These are phyloP conservation scores for Blastocystis sp. DNA, from an alignment of 352 stramenopile species.

Conservation along the genomic window DNA sequence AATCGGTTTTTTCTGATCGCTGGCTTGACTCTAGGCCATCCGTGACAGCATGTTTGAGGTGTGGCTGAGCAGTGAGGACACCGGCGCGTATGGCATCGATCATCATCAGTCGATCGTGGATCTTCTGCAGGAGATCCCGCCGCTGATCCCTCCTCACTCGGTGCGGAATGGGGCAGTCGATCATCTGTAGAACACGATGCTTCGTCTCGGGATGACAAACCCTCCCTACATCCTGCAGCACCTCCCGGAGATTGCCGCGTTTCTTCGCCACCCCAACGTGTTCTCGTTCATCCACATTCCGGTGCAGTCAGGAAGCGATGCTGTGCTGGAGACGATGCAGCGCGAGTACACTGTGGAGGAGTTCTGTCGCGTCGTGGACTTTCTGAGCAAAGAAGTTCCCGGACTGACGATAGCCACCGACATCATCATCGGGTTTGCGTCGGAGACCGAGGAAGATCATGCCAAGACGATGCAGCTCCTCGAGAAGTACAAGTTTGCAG, in stretches of 20 bases:
- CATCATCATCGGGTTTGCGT: slow-evolving; percentile 83
- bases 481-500: slow-evolving; percentile 77
- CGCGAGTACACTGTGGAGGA: slow-evolving; percentile 78
- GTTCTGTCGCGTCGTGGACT: slow-evolving; percentile 73
- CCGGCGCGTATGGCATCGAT: slow-evolving; percentile 81
- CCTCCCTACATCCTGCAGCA: slow-evolving; percentile 81
- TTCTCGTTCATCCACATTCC: slow-evolving; percentile 83
- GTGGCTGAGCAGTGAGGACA: slow-evolving; percentile 83
- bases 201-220: slow-evolving; percentile 84
- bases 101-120: background rate
- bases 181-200: slow-evolving; percentile 69
- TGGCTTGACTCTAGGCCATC: background rate
- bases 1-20: slow-evolving; percentile 67
- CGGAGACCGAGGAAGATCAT: slow-evolving; percentile 79
- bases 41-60: slow-evolving; percentile 79
- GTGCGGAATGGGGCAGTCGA: slow-evolving; percentile 28
- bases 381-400: slow-evolving; percentile 72
- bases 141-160: background rate
- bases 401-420: slow-evolving; percentile 79
- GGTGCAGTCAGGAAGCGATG: slow-evolving; percentile 78
- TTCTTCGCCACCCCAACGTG: slow-evolving; percentile 74
- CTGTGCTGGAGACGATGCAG: slow-evolving; percentile 80
- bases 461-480: slow-evolving; percentile 78
- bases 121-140: background rate
- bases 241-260: slow-evolving; percentile 73